Conservation (phyloP, 352 stramenopile species). For the Pythium phragmitis region DNA sequence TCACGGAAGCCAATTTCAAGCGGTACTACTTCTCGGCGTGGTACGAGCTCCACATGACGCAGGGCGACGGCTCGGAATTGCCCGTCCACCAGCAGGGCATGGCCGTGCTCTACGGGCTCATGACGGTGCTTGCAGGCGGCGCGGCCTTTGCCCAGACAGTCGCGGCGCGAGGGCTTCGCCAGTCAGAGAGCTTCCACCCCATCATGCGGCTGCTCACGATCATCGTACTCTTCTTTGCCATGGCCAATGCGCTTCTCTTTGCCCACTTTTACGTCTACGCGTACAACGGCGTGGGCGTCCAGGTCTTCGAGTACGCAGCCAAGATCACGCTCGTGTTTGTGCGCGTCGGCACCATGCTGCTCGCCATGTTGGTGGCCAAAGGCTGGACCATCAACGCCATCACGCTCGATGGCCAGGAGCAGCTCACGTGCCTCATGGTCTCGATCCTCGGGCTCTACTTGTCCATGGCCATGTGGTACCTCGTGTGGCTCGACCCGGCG, state of each 20-base stretch:
- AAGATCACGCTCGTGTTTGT: slow-evolving; percentile 74
- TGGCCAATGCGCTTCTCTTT: slow-evolving; percentile 58
- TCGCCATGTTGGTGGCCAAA: slow-evolving; percentile 77
- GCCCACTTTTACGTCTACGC: slow-evolving; percentile 59
- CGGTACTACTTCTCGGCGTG: slow-evolving; percentile 81
- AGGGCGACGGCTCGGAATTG: slow-evolving; percentile 59
- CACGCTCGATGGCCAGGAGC: slow-evolving; percentile 54
- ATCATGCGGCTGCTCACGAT: slow-evolving; percentile 74
- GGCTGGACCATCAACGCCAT: slow-evolving; percentile 81
- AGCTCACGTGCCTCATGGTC: slow-evolving; percentile 68
- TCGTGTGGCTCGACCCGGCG: slow-evolving; percentile 72
- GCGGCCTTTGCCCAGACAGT: slow-evolving; percentile 40
- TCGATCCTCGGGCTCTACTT: slow-evolving; percentile 62
- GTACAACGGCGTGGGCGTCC: slow-evolving; percentile 67
- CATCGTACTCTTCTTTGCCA: slow-evolving; percentile 60
- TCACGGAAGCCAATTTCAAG: slow-evolving; percentile 67
- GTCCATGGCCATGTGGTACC: slow-evolving; percentile 80
- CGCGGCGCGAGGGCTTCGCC: slow-evolving; percentile 42
- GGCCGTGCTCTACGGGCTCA: slow-evolving; percentile 48
- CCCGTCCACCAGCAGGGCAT: slow-evolving; percentile 67
- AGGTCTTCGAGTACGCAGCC: slow-evolving; percentile 65
- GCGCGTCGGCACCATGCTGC: slow-evolving; percentile 61
- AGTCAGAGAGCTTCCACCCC: slow-evolving; percentile 74
- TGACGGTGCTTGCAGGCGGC: slow-evolving; percentile 40
- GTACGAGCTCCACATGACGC: slow-evolving; percentile 80